Evolutionary conservation across 805 yeast species (phyloP), one percentile per base, ranked within the genome.

Genomic region (Brettanomyces naardenensis): DNA sequence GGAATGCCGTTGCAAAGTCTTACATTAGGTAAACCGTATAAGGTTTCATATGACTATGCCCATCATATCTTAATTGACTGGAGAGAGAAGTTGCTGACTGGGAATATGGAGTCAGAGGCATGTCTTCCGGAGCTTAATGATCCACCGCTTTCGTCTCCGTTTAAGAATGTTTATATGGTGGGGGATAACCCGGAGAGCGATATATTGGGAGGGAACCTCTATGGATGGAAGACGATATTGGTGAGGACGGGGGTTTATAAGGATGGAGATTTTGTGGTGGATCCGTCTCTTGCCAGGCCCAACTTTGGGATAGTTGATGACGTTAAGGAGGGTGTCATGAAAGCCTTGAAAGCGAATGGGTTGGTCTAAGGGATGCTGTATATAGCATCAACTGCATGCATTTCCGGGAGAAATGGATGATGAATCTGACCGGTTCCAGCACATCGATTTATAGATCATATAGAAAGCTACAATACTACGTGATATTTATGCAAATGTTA

Each of bases 111-210:
- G 6, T 44, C 46, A 18, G 37, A 44, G 14, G 7, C 45, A 3
- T 66, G 65, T 38, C 45, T 54, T 15, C 83, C 83, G 1, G 53
- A 50, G 17, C 57, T 78, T 38, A 70, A 73, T 21, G 50, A 45
- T 17, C 46, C 68, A 2, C 71, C 71, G 5, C 39, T 37, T 4
- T 15, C 43, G 2, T 49, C 70, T 0, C 77, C 73, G n/a, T 67
- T 82, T 48, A 62, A 66, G 27, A 59, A 70, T n/a, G 81, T 92
- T 2, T 89, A 70, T 61, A 92, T 92, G 98, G 86, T 92, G 26
- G 98, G 98, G 21, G 98, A 92, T 61, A 92, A 92, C 58, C 97
- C 97, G 4, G 92, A 80, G 21, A 75, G 88, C 36, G 98, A 92
- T 56, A 92, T 92, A 38, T 69, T 71, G 39, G 98, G 98, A 1